A percentile compares a stretch with the other conserved stretches of the same genome.
These are phyloP conservation scores for Styphnolobium japonicum DNA, from an alignment of 306 rosid species.

Conservation along the genomic window DNA sequence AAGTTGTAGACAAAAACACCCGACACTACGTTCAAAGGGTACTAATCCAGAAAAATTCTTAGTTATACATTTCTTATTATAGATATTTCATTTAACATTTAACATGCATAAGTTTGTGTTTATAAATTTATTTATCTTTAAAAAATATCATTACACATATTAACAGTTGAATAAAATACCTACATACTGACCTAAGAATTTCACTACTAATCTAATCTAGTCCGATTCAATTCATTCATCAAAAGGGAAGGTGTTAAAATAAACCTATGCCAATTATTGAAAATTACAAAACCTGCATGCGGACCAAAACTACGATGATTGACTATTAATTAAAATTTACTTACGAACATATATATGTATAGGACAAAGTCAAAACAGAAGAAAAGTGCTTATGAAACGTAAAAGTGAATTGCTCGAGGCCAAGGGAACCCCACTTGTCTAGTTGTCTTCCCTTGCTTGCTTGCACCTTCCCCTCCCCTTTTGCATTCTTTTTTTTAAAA, in stretches of 20 bases:
- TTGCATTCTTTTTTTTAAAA: background rate
- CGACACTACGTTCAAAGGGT: slow-evolving; percentile 26
- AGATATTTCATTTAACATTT: too few relatives aligned
- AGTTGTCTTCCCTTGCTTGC: background rate
- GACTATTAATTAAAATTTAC: slow-evolving; percentile 11
- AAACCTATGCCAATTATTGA: slow-evolving; percentile 22
- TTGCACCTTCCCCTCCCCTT: background rate
- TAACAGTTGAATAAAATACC: too few relatives aligned
- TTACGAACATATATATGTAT: background rate
- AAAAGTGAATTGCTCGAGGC: slow-evolving; percentile 15
- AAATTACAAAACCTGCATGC: background rate
- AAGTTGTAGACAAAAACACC: slow-evolving; percentile 32
- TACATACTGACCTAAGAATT: too few relatives aligned
- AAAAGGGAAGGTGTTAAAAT: slow-evolving; percentile 19
- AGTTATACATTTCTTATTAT: too few relatives aligned
- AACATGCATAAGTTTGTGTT: too few relatives aligned
- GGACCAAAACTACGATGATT: slow-evolving; percentile 21
- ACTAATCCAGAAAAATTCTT: too few relatives aligned
- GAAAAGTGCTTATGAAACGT: slow-evolving; percentile 12
- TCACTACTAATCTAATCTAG: slow-evolving; percentile 22
- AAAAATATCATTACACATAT: too few relatives aligned
- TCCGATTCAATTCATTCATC: slow-evolving; percentile 15
- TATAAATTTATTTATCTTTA: too few relatives aligned
- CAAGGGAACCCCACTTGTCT: slow-evolving; percentile 30
- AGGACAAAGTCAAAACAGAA: slow-evolving; percentile 33